A percentile compares a stretch with the other conserved stretches of the same genome.
phyloP scores from a whole-genome alignment of 495 filamentous ascomycete species.

The Hyaloscypha bicolor region DNA sequence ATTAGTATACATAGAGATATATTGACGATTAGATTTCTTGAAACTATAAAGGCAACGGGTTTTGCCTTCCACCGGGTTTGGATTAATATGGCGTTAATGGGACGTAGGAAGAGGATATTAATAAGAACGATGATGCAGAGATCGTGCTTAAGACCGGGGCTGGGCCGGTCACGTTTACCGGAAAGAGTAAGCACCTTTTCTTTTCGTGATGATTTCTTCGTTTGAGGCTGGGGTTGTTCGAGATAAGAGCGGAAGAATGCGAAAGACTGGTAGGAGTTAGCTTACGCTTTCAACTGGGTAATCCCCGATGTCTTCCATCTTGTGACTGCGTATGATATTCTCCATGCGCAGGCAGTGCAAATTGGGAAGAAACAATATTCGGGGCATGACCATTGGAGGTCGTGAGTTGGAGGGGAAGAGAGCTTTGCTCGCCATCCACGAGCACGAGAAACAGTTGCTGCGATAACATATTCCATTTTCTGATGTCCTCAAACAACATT shows the following conservation, averaged over 20 bases:
- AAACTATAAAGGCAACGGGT: conserved; percentile 31
- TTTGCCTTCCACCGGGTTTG: background rate
- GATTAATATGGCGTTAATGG: background rate
- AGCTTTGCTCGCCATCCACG: too few species aligned
- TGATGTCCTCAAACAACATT: too few species aligned
- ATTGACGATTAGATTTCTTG: conserved; percentile 38
- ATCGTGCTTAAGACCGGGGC: too few species aligned
- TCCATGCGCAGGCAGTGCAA: background rate
- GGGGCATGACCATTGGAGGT: background rate
- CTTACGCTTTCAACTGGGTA: conserved; percentile 42
- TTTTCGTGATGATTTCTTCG: too few species aligned
- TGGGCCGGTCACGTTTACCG: too few species aligned
- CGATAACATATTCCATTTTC: too few species aligned
- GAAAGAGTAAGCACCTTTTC: too few species aligned
- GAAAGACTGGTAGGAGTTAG: background rate
- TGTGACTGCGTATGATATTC: background rate
- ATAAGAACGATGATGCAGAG: conserved; percentile 33
- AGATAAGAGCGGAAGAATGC: too few species aligned
- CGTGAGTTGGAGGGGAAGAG: too few species aligned
- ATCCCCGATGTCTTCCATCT: conserved; percentile 49
- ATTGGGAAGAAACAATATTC: background rate
- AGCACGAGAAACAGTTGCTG: too few species aligned
- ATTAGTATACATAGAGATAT: too few species aligned
- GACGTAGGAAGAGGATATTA: conserved; percentile 31
- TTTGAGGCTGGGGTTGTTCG: too few species aligned